Percentiles rank a stretch among this genome's conserved stretches.
phyloP scores from a whole-genome alignment of 1,139 yeast species.

The Meyerozyma guilliermondii region DNA sequence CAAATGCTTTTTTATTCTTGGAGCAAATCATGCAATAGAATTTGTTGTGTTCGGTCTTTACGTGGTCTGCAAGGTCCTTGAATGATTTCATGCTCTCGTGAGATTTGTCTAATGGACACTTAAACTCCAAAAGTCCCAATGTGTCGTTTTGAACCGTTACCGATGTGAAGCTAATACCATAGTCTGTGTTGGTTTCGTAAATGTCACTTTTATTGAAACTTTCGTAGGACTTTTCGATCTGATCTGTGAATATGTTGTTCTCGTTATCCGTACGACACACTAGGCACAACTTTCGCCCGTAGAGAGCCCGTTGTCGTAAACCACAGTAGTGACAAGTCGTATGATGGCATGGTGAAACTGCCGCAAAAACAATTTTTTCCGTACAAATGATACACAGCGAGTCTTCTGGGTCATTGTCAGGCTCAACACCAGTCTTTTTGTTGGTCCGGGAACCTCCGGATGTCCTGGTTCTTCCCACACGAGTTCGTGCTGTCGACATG shows the following conservation, averaged over 20 bases:
- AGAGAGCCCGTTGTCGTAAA: conserved; percentile 77
- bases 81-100: conserved; percentile 38
- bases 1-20: conserved; percentile 69
- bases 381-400: conserved; percentile 80
- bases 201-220: conserved; percentile 26
- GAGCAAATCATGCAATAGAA: conserved; percentile 73
- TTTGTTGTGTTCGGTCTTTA: conserved; percentile 55
- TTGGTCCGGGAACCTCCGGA: neutral
- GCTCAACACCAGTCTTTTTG: conserved; percentile 15
- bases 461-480: conserved; percentile 4
- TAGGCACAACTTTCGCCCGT: conserved; percentile 68
- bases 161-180: conserved; percentile 49
- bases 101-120: conserved; percentile 52
- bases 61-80: conserved; percentile 62
- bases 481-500: conserved; percentile 4
- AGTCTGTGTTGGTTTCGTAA: conserved; percentile 32
- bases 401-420: conserved; percentile 26
- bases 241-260: conserved; percentile 54
- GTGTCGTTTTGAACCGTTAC: conserved; percentile 37
- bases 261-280: conserved; percentile 76
- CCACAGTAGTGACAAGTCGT: conserved; percentile 79
- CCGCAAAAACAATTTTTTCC: conserved; percentile 53
- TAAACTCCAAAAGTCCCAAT: conserved; percentile 46
- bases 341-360: conserved; percentile 82
- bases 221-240: conserved; percentile 32